phyloP scores from a whole-genome alignment of 495 filamentous ascomycete species.

The Aspergillus nidulans region DNA sequence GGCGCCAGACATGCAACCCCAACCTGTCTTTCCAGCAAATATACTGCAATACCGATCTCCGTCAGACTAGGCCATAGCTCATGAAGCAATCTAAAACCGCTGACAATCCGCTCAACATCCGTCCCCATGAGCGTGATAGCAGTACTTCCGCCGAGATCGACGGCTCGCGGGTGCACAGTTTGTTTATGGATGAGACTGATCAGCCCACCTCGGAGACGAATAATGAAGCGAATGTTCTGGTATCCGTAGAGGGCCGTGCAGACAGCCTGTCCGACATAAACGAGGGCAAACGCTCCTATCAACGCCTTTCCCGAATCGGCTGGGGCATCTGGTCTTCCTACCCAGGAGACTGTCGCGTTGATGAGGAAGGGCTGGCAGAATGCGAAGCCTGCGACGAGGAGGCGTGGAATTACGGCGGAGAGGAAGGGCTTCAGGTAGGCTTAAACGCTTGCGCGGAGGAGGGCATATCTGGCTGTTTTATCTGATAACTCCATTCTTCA shows the following conservation, averaged over 20 bases:
- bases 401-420: background rate
- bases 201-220: background rate
- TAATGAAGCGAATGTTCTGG: background rate
- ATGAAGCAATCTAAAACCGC: background rate
- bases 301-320: background rate
- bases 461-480: background rate
- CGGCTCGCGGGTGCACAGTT: background rate
- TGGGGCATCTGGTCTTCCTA: background rate
- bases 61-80: constrained; percentile 4
- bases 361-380: constrained; percentile 13
- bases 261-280: background rate
- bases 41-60: background rate
- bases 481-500: too few relatives aligned
- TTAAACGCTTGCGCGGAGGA: background rate
- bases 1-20: background rate
- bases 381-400: constrained; percentile 1
- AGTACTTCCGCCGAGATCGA: background rate
- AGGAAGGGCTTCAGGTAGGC: constrained; percentile 2
- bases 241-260: constrained; percentile 2
- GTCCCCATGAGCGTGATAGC: constrained; percentile 4
- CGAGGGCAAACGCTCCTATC: constrained; percentile 4
- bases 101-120: constrained; percentile 3
- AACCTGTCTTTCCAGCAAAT: constrained; percentile 1
- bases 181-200: constrained; percentile 5
- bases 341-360: constrained; percentile 3